Conservation (phyloP, 2,329 filamentous ascomycete genomes). For the Fusarium sp. region DNA sequence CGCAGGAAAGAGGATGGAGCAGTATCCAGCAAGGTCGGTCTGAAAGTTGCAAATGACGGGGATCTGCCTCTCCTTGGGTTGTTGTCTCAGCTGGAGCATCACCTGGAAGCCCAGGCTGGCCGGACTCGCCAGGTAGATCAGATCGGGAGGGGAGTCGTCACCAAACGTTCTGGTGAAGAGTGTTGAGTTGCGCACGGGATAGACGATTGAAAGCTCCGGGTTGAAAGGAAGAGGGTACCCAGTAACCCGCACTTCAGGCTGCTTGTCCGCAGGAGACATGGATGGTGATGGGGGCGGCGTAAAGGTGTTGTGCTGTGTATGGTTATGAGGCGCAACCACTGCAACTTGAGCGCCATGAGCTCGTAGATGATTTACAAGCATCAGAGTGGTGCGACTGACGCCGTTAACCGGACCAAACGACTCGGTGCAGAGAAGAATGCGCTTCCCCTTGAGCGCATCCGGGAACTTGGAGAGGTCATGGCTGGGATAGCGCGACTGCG, state of each 20-base stretch:
- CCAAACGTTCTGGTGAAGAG: slow-evolving; percentile 72
- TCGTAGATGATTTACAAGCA: slow-evolving; percentile 75
- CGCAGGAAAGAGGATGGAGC: slow-evolving; percentile 74
- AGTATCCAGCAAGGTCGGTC: slow-evolving; percentile 77
- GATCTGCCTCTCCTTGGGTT: slow-evolving; percentile 64
- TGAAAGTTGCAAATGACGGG: slow-evolving; percentile 77
- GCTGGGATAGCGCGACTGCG: slow-evolving; percentile 26
- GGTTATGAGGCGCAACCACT: slow-evolving; percentile 73
- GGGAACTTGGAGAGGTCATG: slow-evolving; percentile 61
- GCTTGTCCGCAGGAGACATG: slow-evolving; percentile 47
- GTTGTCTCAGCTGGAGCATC: slow-evolving; percentile 74
- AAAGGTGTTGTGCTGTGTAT: slow-evolving; percentile 66
- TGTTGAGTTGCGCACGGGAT: slow-evolving; percentile 73
- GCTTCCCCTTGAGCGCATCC: slow-evolving; percentile 65
- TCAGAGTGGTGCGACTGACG: slow-evolving; percentile 77
- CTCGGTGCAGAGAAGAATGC: slow-evolving; percentile 75
- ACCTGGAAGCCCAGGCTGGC: slow-evolving; percentile 78
- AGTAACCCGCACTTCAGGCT: slow-evolving; percentile 67
- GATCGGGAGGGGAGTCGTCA: slow-evolving; percentile 63
- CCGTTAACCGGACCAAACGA: slow-evolving; percentile 80
- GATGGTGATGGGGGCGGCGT: slow-evolving; percentile 55
- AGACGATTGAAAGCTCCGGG: slow-evolving; percentile 76
- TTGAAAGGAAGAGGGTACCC: slow-evolving; percentile 78
- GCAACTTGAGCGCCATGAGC: slow-evolving; percentile 73
- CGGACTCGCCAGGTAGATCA: slow-evolving; percentile 77